Evolutionary conservation across 2,329 filamentous ascomycete genomes (phyloP).

Genomic region (Exophiala sp.): DNA sequence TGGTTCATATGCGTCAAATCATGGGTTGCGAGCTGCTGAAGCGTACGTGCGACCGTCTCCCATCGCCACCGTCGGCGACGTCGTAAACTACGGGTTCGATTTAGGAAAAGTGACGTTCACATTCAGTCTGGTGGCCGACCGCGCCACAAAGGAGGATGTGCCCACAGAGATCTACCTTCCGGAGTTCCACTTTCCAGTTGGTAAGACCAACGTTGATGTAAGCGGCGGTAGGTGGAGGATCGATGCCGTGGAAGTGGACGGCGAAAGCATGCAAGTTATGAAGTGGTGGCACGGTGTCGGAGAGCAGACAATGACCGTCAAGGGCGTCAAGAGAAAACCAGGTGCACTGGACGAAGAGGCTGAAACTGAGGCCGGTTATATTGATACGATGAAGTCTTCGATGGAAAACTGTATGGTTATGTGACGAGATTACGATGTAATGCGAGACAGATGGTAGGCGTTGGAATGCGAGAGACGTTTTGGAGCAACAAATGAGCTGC

Average conservation of each 20-base stretch:
- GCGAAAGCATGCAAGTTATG: constrained; percentile 68
- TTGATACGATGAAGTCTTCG: constrained; percentile 29
- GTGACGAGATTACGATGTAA: constrained; percentile 12
- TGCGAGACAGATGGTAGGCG: background rate
- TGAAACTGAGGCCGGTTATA: constrained; percentile 30
- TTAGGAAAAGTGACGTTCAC: constrained; percentile 73
- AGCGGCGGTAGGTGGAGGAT: constrained; percentile 90
- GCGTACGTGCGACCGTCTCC: constrained; percentile 87
- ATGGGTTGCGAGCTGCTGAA: constrained; percentile 84
- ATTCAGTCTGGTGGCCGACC: constrained; percentile 63
- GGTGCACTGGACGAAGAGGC: constrained; percentile 33
- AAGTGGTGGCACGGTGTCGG: constrained; percentile 92
- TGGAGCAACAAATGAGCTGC: too few species aligned
- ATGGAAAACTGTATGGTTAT: constrained; percentile 50
- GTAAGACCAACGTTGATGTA: constrained; percentile 67
- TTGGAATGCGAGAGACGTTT: too few species aligned
- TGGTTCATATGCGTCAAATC: constrained; percentile 34
- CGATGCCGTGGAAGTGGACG: constrained; percentile 66
- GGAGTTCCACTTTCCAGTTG: constrained; percentile 84
- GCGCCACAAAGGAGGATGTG: constrained; percentile 57
- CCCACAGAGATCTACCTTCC: constrained; percentile 85
- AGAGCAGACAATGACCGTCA: constrained; percentile 73
- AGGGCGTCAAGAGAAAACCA: constrained; percentile 64
- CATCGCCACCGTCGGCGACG: constrained; percentile 67
- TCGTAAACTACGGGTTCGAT: constrained; percentile 75